A percentile compares a stretch with the other conserved stretches of the same genome.
These are phyloP conservation scores for Linum lewisii DNA, from an alignment of 345 rosid genomes.

Conservation along the genomic window DNA sequence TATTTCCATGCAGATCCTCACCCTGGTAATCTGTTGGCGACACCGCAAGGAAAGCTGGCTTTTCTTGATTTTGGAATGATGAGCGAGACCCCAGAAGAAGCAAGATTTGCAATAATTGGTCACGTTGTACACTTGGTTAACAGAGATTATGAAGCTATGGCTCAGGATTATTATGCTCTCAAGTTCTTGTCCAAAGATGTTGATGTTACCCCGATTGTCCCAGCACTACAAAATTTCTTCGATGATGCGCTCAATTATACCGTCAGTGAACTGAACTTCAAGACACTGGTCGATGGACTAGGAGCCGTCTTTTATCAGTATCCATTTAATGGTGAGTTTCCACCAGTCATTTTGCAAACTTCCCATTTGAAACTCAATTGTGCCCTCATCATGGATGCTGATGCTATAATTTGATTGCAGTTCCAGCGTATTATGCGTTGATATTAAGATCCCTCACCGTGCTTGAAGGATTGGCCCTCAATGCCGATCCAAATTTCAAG, in stretches of 20 bases:
- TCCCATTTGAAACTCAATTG: neutral
- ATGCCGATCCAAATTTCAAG: conserved; percentile 88
- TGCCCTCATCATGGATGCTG: conserved; percentile 8
- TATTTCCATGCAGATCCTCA: conserved; percentile 98
- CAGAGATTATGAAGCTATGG: conserved; percentile 98
- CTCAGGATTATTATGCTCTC: conserved; percentile 81
- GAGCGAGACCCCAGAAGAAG: conserved; percentile 99
- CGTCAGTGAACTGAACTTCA: conserved; percentile 91
- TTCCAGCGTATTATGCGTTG: conserved; percentile 90
- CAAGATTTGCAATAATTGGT: conserved; percentile 90
- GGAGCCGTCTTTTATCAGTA: conserved; percentile 84
- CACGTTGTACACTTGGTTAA: conserved; percentile 78
- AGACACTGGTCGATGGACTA: conserved; percentile 81
- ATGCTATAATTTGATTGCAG: conserved; percentile 35
- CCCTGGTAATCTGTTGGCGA: conserved; percentile 96
- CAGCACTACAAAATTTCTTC: conserved; percentile 78
- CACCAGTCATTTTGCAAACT: neutral
- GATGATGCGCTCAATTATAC: conserved; percentile 89
- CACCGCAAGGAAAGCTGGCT: conserved; percentile 96
- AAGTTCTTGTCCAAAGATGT: conserved; percentile 79
- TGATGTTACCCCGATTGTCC: conserved; percentile 85
- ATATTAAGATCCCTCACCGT: conserved; percentile 94
- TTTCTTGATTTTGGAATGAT: conserved; percentile 98
- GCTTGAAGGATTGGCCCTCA: conserved; percentile 89
- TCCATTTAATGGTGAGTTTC: conserved; percentile 65